Conservation (phyloP, 768 basidiomycete species). For the Mycena indigotica region DNA sequence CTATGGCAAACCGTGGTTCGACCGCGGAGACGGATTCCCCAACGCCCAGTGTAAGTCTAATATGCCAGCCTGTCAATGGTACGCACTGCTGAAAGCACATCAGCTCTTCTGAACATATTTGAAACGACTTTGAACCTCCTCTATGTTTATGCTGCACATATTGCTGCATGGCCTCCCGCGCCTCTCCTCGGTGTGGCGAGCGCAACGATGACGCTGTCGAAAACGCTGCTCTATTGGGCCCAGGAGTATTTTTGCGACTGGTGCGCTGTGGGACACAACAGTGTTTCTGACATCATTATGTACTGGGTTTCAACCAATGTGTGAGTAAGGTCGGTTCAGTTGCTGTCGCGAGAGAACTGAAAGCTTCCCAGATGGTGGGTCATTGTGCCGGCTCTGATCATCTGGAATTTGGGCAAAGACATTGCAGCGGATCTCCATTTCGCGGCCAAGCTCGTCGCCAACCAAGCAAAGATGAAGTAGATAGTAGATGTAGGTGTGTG, state of each 20-base stretch:
- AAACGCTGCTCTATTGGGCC: slow-evolving; percentile 80
- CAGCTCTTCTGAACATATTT: slow-evolving; percentile 78
- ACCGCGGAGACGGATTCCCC: slow-evolving; percentile 76
- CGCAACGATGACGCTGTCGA: slow-evolving; percentile 76
- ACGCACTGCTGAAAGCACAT: too few species aligned
- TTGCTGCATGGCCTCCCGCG: slow-evolving; percentile 61
- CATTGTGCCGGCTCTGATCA: slow-evolving; percentile 64
- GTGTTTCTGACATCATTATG: slow-evolving; percentile 46
- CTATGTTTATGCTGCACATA: slow-evolving; percentile 78
- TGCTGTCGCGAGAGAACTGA: too few species aligned
- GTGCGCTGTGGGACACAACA: slow-evolving; percentile 79
- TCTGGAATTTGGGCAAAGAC: slow-evolving; percentile 63
- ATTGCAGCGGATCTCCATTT: slow-evolving; percentile 47
- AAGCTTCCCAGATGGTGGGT: slow-evolving; percentile 63
- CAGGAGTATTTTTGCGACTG: slow-evolving; percentile 80
- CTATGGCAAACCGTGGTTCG: slow-evolving; percentile 69
- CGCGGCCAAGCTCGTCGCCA: slow-evolving; percentile 24
- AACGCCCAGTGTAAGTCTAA: slow-evolving; percentile 74
- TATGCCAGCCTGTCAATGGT: too few species aligned
- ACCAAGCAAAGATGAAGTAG: slow-evolving; percentile 20
- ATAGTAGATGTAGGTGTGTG: neutral
- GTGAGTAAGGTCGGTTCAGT: too few species aligned
- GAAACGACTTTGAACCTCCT: slow-evolving; percentile 72
- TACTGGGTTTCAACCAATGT: slow-evolving; percentile 78
- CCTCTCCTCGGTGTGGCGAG: slow-evolving; percentile 74